These are phyloP conservation scores for Phytophthora citricola DNA, from an alignment of 352 stramenopile species.

Conservation along the genomic window DNA sequence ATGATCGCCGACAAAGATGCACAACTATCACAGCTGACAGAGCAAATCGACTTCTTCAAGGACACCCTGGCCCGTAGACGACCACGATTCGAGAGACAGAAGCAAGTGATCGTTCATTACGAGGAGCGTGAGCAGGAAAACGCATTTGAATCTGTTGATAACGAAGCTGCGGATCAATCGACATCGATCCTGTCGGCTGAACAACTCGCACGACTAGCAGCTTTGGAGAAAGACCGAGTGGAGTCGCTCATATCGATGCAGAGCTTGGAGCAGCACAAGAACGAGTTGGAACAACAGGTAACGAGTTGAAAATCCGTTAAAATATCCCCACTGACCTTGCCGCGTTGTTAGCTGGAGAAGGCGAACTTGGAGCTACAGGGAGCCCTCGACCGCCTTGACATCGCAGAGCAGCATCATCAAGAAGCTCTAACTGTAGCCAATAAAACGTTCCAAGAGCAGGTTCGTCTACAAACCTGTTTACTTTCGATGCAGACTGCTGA, in stretches of 20 bases:
- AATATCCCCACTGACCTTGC: not conserved
- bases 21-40: conserved; percentile 40
- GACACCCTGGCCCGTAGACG: conserved; percentile 54
- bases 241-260: conserved; percentile 25
- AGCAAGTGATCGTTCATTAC: not conserved
- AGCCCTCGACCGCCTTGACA: conserved; percentile 13
- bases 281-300: conserved; percentile 25
- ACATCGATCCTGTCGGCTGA: not conserved
- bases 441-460: conserved; percentile 22
- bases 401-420: conserved; percentile 15
- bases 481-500: not conserved
- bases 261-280: conserved; percentile 19
- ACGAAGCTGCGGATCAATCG: not conserved
- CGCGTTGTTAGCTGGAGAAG: conserved; percentile 18
- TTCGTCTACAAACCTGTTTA: conserved; percentile 6
- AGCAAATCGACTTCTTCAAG: conserved; percentile 73
- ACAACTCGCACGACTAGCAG: conserved; percentile 16
- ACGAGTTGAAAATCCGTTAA: too few species aligned
- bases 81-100: conserved; percentile 14
- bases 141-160: not conserved
- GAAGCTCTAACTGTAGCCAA: conserved; percentile 4
- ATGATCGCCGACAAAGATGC: conserved; percentile 38
- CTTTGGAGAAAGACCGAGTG: conserved; percentile 30
- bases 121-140: conserved; percentile 6
- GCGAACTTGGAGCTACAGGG: conserved; percentile 5